These are phyloP conservation scores for Nannizziopsis barbatae DNA, from an alignment of 2,329 filamentous ascomycete species.

Conservation along the genomic window DNA sequence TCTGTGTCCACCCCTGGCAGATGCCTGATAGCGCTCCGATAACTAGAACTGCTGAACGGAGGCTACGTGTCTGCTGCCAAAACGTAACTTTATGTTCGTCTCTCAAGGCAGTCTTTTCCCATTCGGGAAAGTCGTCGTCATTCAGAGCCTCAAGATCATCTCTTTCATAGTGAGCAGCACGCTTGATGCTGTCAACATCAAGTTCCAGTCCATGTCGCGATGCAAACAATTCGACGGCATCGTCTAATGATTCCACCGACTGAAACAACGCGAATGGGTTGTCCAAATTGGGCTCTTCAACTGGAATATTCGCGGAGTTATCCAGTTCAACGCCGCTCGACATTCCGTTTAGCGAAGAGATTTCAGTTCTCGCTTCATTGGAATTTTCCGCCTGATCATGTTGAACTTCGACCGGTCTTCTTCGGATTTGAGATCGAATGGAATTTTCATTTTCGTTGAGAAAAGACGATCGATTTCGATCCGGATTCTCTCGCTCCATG, in stretches of 20 bases:
- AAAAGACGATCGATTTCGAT: no score
- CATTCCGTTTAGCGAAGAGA: neutral
- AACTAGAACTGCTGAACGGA: conserved; percentile 3
- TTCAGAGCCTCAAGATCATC: conserved; percentile 9
- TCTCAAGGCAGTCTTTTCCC: conserved; percentile 1
- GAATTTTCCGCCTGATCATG: neutral
- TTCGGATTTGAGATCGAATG: neutral
- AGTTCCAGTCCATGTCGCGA: conserved; percentile 1
- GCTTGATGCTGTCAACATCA: conserved; percentile 4
- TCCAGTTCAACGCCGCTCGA: neutral
- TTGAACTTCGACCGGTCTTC: neutral
- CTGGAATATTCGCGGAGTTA: neutral
- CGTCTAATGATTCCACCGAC: conserved; percentile 3
- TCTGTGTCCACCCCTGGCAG: conserved; percentile 11
- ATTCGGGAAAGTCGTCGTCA: conserved; percentile 1
- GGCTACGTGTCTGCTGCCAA: conserved; percentile 9
- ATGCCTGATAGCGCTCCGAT: conserved; percentile 8
- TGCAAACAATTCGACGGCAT: conserved; percentile 3
- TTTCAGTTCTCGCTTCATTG: neutral
- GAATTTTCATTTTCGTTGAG: no score
- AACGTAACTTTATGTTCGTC: conserved; percentile 4
- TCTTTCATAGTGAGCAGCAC: conserved; percentile 4
- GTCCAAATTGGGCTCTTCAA: conserved; percentile 8
- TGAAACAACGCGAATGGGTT: conserved; percentile 9
- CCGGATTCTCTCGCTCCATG: no score